A percentile compares a stretch with the other conserved stretches of the same genome.
Evolutionary conservation across 2,329 filamentous ascomycete species (phyloP).

Genomic region (Fusarium miscanthi): DNA sequence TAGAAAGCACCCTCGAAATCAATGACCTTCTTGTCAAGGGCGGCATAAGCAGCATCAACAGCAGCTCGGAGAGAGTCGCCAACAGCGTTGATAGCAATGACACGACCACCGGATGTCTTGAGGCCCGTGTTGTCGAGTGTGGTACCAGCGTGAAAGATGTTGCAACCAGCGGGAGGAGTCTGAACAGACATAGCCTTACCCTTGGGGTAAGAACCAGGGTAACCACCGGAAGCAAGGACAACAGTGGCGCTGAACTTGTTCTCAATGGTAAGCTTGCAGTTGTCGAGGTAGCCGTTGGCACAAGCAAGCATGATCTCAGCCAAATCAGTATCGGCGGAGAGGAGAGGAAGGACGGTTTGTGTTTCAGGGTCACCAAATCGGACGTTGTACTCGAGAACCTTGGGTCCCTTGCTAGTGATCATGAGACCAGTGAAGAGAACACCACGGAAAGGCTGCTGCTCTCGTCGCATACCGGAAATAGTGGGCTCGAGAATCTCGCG

Average conservation of each 20-base stretch:
- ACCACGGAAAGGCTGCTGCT: constrained; percentile 78
- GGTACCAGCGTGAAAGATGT: constrained; percentile 95
- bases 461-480: constrained; percentile 85
- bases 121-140: constrained; percentile 71
- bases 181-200: constrained; percentile 70
- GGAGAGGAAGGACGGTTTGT: constrained; percentile 81
- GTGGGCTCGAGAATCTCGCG: constrained; percentile 88
- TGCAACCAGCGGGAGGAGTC: constrained; percentile 58
- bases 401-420: constrained; percentile 84
- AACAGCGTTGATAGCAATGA: constrained; percentile 91
- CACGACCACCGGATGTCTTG: constrained; percentile 84
- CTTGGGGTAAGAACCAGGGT: constrained; percentile 87
- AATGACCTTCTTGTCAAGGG: constrained; percentile 74
- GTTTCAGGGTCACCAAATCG: constrained; percentile 91
- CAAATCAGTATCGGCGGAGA: constrained; percentile 81
- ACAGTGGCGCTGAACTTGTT: constrained; percentile 85
- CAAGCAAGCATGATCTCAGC: constrained; percentile 88
- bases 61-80: constrained; percentile 79
- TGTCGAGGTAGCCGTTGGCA: constrained; percentile 77
- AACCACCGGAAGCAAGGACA: constrained; percentile 92
- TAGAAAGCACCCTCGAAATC: constrained; percentile 91
- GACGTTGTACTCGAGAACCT: constrained; percentile 89
- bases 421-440: constrained; percentile 92
- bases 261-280: constrained; percentile 74
- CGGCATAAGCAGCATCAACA: constrained; percentile 87